Conservation (phyloP, 2,329 filamentous ascomycete genomes). For the Albifimbria verrucaria region DNA sequence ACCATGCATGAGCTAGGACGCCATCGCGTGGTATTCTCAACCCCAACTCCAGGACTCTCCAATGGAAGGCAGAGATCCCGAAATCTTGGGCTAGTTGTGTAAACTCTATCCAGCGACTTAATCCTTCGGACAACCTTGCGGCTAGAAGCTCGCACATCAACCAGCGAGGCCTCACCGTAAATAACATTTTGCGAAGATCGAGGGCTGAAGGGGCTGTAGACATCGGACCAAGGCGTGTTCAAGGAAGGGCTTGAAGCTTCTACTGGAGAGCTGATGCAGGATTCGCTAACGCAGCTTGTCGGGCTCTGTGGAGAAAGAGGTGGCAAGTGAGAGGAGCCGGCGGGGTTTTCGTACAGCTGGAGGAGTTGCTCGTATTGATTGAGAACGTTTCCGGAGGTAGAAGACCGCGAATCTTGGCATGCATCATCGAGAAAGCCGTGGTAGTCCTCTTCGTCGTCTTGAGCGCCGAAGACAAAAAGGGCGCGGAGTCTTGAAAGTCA, state of each 20-base stretch:
- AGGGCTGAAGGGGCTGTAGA: conserved; percentile 29
- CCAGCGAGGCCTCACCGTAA: conserved; percentile 36
- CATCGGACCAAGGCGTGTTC: conserved; percentile 29
- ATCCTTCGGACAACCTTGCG: conserved; percentile 24
- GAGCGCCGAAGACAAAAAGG: conserved; percentile 46
- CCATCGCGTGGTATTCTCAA: conserved; percentile 4
- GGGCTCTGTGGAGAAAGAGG: conserved; percentile 5
- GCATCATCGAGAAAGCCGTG: conserved; percentile 14
- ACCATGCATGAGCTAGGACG: conserved; percentile 25
- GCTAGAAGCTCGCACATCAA: conserved; percentile 30
- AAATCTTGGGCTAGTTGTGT: conserved; percentile 24
- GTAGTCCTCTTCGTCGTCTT: conserved; percentile 18
- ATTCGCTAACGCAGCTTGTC: conserved; percentile 32
- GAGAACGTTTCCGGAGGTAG: neutral
- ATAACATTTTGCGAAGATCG: conserved; percentile 32
- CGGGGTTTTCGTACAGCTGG: neutral
- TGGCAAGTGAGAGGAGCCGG: conserved; percentile 1
- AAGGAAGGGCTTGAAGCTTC: conserved; percentile 17
- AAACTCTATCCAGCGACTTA: conserved; percentile 35
- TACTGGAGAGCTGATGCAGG: conserved; percentile 17
- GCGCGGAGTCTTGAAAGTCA: conserved; percentile 39
- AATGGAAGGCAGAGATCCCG: conserved; percentile 26
- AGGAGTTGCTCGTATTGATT: neutral
- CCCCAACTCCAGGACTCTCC: conserved; percentile 10
- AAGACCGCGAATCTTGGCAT: conserved; percentile 8